phyloP scores from a whole-genome alignment of 2,329 filamentous ascomycete species.

The Eutypella sp. region DNA sequence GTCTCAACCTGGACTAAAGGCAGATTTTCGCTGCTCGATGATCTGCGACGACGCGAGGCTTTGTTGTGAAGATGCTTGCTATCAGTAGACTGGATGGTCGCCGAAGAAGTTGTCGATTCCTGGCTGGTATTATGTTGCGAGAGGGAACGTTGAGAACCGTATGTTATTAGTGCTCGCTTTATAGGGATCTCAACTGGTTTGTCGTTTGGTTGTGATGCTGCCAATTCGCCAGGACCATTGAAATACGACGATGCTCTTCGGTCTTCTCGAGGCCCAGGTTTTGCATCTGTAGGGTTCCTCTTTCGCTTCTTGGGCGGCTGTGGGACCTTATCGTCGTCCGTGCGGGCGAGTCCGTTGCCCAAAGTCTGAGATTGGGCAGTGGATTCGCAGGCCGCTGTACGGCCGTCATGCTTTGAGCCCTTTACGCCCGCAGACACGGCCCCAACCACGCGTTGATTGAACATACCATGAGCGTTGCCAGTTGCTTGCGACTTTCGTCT shows the following conservation, averaged over 20 bases:
- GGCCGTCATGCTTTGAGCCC: neutral
- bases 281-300: neutral
- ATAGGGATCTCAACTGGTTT: no score
- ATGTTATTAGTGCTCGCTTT: constrained; percentile 12
- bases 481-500: constrained; percentile 10
- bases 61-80: neutral
- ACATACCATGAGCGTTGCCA: constrained; percentile 19
- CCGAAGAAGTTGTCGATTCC: constrained; percentile 5
- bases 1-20: no score
- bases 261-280: no score
- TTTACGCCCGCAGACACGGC: constrained; percentile 2
- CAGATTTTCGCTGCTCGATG: no score
- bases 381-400: neutral
- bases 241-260: no score
- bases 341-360: neutral
- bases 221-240: no score
- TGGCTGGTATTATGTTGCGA: constrained; percentile 1
- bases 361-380: neutral
- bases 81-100: constrained; percentile 1
- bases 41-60: neutral
- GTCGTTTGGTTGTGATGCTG: no score
- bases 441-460: constrained; percentile 25
- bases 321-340: neutral
- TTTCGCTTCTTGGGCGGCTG: constrained; percentile 7
- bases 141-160: constrained; percentile 5